A percentile compares a stretch with the other conserved stretches of the same genome.
phyloP scores from a whole-genome alignment of 164 flowering plant species.

The Dillenia suffruticosa region DNA sequence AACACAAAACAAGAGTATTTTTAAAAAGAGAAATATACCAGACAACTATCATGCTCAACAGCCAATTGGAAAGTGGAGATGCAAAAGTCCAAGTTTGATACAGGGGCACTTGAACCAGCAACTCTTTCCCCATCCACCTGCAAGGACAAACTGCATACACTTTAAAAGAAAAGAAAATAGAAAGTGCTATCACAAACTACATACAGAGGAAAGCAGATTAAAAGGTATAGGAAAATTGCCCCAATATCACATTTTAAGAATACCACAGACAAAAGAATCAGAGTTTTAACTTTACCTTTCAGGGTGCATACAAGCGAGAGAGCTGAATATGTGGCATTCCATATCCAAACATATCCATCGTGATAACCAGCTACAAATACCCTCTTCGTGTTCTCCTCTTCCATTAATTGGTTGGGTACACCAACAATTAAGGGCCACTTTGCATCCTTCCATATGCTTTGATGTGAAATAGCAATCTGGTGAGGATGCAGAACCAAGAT shows the following conservation, averaged over 20 bases:
- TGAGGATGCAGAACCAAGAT: slow-evolving; percentile 8
- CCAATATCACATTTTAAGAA: neutral
- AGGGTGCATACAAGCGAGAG: slow-evolving; percentile 42
- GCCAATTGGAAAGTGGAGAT: slow-evolving; percentile 45
- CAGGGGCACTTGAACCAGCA: slow-evolving; percentile 45
- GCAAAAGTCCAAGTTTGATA: slow-evolving; percentile 66
- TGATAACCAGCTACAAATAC: slow-evolving; percentile 68
- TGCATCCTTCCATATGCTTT: slow-evolving; percentile 15
- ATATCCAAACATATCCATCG: slow-evolving; percentile 78
- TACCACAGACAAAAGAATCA: neutral
- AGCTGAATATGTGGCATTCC: slow-evolving; percentile 80
- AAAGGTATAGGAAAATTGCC: neutral
- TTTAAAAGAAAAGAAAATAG: no score
- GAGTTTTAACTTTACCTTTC: slow-evolving; percentile 52
- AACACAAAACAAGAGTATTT: slow-evolving; percentile 2
- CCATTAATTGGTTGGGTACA: slow-evolving; percentile 33
- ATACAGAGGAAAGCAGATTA: no score
- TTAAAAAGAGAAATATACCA: slow-evolving; percentile 10
- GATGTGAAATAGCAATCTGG: slow-evolving; percentile 36
- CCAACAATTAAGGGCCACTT: slow-evolving; percentile 87
- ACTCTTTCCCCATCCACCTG: slow-evolving; percentile 54
- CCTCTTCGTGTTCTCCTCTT: slow-evolving; percentile 30
- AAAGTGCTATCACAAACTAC: no score
- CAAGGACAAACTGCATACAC: no score
- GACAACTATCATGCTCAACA: slow-evolving; percentile 73